Conservation (phyloP, 2,329 filamentous ascomycete genomes). For the Aspergillus piperis region DNA sequence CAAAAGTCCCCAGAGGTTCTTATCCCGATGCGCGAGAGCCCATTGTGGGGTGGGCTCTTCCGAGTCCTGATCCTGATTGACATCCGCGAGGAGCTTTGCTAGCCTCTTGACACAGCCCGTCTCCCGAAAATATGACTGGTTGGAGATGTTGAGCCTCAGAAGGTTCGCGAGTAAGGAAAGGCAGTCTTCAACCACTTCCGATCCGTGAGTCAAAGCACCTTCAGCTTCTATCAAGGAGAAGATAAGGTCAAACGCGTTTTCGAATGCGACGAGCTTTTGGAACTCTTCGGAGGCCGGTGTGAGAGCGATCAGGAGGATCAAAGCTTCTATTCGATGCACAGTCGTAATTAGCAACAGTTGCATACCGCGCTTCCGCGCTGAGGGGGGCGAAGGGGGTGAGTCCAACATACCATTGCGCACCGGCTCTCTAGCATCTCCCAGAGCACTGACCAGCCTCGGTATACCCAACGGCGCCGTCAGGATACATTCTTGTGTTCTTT, state of each 20-base stretch:
- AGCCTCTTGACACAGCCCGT: constrained; percentile 78
- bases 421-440: constrained; percentile 84
- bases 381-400: no score
- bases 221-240: constrained; percentile 81
- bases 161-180: constrained; percentile 88
- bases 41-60: constrained; percentile 68
- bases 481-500: constrained; percentile 92
- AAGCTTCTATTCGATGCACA: constrained; percentile 59
- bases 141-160: constrained; percentile 80
- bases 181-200: constrained; percentile 88
- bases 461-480: constrained; percentile 86
- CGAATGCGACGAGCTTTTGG: constrained; percentile 93
- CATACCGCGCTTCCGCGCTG: neutral
- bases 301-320: constrained; percentile 83
- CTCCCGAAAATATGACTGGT: constrained; percentile 91
- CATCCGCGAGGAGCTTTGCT: constrained; percentile 65
- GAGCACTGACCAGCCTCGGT: constrained; percentile 75
- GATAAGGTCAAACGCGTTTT: constrained; percentile 85
- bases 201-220: constrained; percentile 78
- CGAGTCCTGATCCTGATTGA: constrained; percentile 56
- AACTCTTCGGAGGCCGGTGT: constrained; percentile 85
- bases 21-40: constrained; percentile 76
- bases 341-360: constrained; percentile 16
- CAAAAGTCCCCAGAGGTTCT: constrained; percentile 88
- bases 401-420: constrained; percentile 67